Base-by-base conservation (phyloP, 1,284 basidiomycete species). In the Phaffia rhodozyma region DNA sequence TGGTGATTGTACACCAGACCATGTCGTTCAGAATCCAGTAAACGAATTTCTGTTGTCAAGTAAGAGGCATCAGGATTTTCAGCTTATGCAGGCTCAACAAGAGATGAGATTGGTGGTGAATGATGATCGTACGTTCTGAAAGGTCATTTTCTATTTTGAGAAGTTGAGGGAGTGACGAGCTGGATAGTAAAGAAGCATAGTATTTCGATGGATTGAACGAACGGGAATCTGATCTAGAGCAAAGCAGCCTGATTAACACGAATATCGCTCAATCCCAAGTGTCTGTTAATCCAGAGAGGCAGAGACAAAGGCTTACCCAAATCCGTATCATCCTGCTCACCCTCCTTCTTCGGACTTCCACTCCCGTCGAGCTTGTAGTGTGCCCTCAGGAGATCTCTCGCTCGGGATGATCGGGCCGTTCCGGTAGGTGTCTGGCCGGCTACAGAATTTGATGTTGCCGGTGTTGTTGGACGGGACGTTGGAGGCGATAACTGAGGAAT, bases 1-100 rank as follows among this genome's bases (percentile, higher is more conserved):
- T 78, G 77, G 59, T 78, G 77, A 60, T 78, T 78, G 71, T 78
- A 78, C 7, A 79, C 77, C 2, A 79, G 70, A 20, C 71, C 73
- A 62, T 79, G 78, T 5, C 76, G 70, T 60, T 78, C 77, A 1
- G 72, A 72, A 54, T 78, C 76, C 1, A 79, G 71, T 55, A 77
- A 75, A 16, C 75, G 67, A 60, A 78, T 78, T 63, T 76, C 72
- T 69, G 49, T 23, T n/a, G 21, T 16, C 6, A 13, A 16, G 29
- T 20, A 23, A 57, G 21, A 16, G 18, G 11, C 52, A 13, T 13
- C 6, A 7, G 11, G 18, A 16, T 11, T 6, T 13, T 29, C n/a
- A 53, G 30, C 25, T 27, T 2, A 20, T 27, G 18, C 52, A 9
- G 18, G 6, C 27, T 38, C 11, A 6, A 29, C 9, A 27, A 57